Conservation (phyloP, 1,284 basidiomycete genomes). For the Leccinum cinnamomeum region DNA sequence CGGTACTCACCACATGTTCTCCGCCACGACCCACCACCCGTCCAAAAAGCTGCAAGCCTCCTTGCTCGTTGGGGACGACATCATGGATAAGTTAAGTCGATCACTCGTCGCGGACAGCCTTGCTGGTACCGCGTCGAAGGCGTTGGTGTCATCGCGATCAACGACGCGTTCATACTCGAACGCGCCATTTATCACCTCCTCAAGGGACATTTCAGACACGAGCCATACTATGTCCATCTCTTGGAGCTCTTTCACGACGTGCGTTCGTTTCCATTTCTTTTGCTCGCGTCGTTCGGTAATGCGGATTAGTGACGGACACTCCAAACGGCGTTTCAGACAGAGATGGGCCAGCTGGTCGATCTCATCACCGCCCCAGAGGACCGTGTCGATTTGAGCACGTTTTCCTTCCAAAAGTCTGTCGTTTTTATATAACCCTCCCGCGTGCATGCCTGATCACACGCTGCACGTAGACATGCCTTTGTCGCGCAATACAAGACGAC, state of each 20-base stretch:
- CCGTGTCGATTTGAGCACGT: conserved; percentile 82
- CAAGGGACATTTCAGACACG: conserved; percentile 85
- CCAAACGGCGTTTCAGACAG: conserved; percentile 88
- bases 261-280: neutral
- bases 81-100: conserved; percentile 87
- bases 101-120: conserved; percentile 94
- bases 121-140: conserved; percentile 90
- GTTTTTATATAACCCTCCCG: neutral
- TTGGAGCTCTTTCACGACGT: conserved; percentile 88
- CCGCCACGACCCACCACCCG: neutral
- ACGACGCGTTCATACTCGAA: conserved; percentile 97
- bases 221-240: conserved; percentile 85
- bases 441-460: neutral
- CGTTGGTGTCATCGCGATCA: conserved; percentile 91
- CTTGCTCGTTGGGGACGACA: conserved; percentile 97
- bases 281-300: neutral
- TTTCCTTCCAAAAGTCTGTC: conserved; percentile 79
- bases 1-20: neutral
- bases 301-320: neutral
- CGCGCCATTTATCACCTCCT: conserved; percentile 90
- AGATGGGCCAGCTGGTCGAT: conserved; percentile 95
- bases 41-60: conserved; percentile 69
- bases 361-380: conserved; percentile 95
- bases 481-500: conserved; percentile 99
- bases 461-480: conserved; percentile 70